Conservation (phyloP, 1,284 basidiomycete species). For the Papiliotrema flavescens region DNA sequence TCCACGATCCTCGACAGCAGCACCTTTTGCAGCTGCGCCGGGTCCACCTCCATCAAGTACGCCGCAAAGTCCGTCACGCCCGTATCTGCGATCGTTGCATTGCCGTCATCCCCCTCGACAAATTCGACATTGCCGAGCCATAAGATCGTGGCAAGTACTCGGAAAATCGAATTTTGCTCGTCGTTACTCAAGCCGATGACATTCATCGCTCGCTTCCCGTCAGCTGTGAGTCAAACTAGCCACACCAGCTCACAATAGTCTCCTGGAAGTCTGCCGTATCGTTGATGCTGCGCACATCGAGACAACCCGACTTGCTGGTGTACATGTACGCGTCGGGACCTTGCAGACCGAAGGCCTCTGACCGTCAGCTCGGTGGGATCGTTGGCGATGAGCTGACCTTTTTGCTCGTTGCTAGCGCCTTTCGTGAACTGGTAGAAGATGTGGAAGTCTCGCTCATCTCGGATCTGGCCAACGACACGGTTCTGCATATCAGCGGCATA, state of each 20-base stretch:
- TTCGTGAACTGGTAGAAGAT: slow-evolving; percentile 99
- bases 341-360: slow-evolving; percentile 94
- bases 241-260: slow-evolving; percentile 63
- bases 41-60: slow-evolving; percentile 88
- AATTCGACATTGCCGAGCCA: slow-evolving; percentile 98
- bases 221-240: background rate
- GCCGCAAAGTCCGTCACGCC: slow-evolving; percentile 93
- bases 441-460: slow-evolving; percentile 96
- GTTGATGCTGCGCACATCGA: slow-evolving; percentile 87
- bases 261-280: slow-evolving; percentile 83
- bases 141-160: slow-evolving; percentile 85
- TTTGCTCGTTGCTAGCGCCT: slow-evolving; percentile 80
- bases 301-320: slow-evolving; percentile 85
- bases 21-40: slow-evolving; percentile 74
- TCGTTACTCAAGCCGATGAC: slow-evolving; percentile 77
- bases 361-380: slow-evolving; percentile 10
- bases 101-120: slow-evolving; percentile 82
- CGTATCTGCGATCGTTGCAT: slow-evolving; percentile 74
- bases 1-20: slow-evolving; percentile 85
- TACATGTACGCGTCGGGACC: slow-evolving; percentile 95
- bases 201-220: slow-evolving; percentile 79
- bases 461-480: slow-evolving; percentile 94
- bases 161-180: slow-evolving; percentile 91
- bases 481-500: slow-evolving; percentile 50
- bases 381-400: slow-evolving; percentile 56